Conservation (phyloP, 2,329 filamentous ascomycete genomes). For the Calonectria crousiana region DNA sequence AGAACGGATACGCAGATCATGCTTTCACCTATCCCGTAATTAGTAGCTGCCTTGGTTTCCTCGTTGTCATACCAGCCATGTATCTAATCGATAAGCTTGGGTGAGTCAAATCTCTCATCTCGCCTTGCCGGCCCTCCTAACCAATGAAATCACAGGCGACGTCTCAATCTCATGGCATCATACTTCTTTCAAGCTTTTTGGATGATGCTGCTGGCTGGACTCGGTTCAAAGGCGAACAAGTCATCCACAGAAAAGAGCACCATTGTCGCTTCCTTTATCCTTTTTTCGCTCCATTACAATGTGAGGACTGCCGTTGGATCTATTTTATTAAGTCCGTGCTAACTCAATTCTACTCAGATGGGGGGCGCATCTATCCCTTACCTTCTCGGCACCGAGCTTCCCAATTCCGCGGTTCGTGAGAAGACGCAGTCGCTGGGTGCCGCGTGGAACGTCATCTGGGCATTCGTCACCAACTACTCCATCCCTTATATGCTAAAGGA, state of each 20-base stretch:
- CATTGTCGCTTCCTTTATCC: conserved; percentile 3
- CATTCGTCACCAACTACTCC: conserved; percentile 27
- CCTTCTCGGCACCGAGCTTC: conserved; percentile 28
- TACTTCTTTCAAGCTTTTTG: conserved; percentile 22
- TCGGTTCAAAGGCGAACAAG: conserved; percentile 15
- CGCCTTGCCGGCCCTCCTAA: background rate
- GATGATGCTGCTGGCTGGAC: conserved; percentile 12
- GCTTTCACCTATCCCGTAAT: conserved; percentile 29
- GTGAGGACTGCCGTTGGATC: background rate
- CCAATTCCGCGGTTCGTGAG: conserved; percentile 23
- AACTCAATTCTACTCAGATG: background rate
- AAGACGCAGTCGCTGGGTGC: conserved; percentile 26
- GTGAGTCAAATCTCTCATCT: background rate
- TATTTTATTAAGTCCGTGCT: background rate
- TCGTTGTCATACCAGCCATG: conserved; percentile 24
- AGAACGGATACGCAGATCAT: conserved; percentile 25
- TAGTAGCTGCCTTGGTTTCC: conserved; percentile 15
- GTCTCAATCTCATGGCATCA: conserved; percentile 5
- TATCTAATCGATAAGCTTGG: conserved; percentile 25
- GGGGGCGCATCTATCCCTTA: conserved; percentile 30
- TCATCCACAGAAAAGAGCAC: background rate
- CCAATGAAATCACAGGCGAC: background rate
- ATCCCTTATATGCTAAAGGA: conserved; percentile 27
- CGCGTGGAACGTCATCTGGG: conserved; percentile 28
- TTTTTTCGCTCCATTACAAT: background rate